These are phyloP conservation scores for Trichoderma atrobrunneum DNA, from an alignment of 2,329 filamentous ascomycete species.

Conservation along the genomic window DNA sequence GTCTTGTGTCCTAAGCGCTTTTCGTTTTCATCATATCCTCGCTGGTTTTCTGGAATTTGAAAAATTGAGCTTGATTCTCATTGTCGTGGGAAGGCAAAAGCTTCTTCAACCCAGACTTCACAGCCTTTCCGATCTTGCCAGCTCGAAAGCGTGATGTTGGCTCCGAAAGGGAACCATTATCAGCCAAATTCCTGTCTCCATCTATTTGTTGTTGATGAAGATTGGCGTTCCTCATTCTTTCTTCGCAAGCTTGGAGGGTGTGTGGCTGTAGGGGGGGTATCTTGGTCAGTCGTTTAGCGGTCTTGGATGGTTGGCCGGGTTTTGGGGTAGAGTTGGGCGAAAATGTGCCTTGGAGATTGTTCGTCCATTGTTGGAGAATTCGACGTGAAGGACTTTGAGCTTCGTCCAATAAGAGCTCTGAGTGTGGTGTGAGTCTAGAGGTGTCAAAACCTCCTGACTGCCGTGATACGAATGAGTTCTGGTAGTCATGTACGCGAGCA, in stretches of 20 bases:
- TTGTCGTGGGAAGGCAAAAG: constrained; percentile 7
- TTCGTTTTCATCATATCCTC: background rate
- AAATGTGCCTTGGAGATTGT: constrained; percentile 1
- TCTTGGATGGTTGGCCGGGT: background rate
- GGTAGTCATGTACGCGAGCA: background rate
- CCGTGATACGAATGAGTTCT: background rate
- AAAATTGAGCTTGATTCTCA: background rate
- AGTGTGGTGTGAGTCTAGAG: constrained; percentile 3
- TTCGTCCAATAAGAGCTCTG: constrained; percentile 6
- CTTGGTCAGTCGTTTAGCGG: constrained; percentile 3
- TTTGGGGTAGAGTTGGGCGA: background rate
- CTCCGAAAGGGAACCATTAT: background rate
- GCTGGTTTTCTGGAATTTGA: background rate
- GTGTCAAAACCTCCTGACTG: background rate
- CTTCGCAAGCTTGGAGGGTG: constrained; percentile 32
- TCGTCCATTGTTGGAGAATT: background rate
- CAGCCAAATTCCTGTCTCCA: background rate
- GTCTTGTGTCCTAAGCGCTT: background rate
- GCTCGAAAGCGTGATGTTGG: constrained; percentile 28
- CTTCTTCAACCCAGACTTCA: constrained; percentile 23
- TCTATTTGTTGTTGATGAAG: constrained; percentile 12
- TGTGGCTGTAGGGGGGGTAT: constrained; percentile 36
- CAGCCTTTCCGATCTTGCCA: constrained; percentile 30
- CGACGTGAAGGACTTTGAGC: background rate
- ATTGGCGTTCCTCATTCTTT: constrained; percentile 23